phyloP scores from a whole-genome alignment of 768 basidiomycete genomes.

The Suillus decipiens region DNA sequence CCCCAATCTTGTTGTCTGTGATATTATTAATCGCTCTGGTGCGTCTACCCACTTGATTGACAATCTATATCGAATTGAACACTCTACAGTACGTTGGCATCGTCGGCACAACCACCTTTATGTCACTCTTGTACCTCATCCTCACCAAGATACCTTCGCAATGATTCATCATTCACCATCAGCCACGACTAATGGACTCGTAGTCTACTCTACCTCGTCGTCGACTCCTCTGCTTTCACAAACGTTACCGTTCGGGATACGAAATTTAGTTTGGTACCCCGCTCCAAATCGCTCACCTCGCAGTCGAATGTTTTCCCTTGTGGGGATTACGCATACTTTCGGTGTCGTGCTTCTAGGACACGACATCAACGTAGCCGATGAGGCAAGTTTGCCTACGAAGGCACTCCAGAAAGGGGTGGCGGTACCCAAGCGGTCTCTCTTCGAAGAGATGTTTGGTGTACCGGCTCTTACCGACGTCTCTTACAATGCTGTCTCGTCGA shows the following conservation, averaged over 20 bases:
- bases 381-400: constrained; percentile 44
- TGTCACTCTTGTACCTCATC: constrained; percentile 54
- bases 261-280: constrained; percentile 45
- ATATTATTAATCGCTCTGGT: constrained; percentile 66
- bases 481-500: constrained; percentile 7
- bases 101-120: constrained; percentile 40
- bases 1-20: constrained; percentile 66
- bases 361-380: constrained; percentile 40
- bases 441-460: constrained; percentile 89
- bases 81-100: constrained; percentile 59
- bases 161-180: constrained; percentile 46
- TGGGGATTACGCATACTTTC: constrained; percentile 72
- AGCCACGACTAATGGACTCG: constrained; percentile 39
- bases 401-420: constrained; percentile 34
- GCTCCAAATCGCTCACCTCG: constrained; percentile 34
- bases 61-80: constrained; percentile 3
- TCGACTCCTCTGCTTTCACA: constrained; percentile 44
- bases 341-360: constrained; percentile 72
- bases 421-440: constrained; percentile 58
- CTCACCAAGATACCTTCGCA: constrained; percentile 56
- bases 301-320: constrained; percentile 50
- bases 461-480: constrained; percentile 55
- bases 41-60: constrained; percentile 25
- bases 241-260: constrained; percentile 64
- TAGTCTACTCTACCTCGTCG: constrained; percentile 50